Conservation (phyloP, 495 filamentous ascomycete species). For the Penicilliopsis zonata region DNA sequence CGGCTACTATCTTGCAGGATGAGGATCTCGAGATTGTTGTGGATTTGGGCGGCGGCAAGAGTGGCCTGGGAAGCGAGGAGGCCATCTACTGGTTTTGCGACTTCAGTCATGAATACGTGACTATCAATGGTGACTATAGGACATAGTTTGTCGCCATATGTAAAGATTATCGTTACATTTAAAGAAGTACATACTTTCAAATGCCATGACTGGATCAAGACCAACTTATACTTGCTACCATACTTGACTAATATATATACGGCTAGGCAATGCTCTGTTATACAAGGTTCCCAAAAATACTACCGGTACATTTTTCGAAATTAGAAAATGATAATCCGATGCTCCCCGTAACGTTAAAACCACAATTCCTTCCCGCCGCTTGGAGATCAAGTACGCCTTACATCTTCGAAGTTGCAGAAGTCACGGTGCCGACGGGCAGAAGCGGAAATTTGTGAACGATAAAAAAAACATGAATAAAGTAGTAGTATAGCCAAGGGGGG, state of each 20-base stretch:
- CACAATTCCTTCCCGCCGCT: no score
- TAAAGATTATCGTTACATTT: no score
- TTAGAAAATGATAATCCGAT: not conserved
- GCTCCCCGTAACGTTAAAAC: conserved; percentile 3
- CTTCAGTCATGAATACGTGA: conserved; percentile 95
- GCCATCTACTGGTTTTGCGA: conserved; percentile 92
- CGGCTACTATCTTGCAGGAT: conserved; percentile 72
- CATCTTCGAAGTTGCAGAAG: no score
- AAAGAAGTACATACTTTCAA: no score
- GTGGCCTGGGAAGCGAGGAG: conserved; percentile 55
- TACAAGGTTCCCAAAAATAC: conserved; percentile 2
- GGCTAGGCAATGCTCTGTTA: conserved; percentile 5
- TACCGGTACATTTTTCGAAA: conserved; percentile 6
- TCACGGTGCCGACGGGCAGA: no score
- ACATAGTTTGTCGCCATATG: conserved; percentile 43
- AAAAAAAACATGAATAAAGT: conserved; percentile 14
- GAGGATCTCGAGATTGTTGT: conserved; percentile 79
- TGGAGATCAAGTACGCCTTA: no score
- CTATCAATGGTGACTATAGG: conserved; percentile 86
- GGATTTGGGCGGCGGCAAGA: conserved; percentile 42
- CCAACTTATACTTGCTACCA: no score
- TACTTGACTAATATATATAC: no score
- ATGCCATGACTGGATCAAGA: no score
- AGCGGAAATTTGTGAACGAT: no score
- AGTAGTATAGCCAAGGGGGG: conserved; percentile 8